Evolutionary conservation across 208 protist genomes (phyloP), one percentile per base, ranked within the genome.

Genomic region (Trypanosoma brucei): DNA sequence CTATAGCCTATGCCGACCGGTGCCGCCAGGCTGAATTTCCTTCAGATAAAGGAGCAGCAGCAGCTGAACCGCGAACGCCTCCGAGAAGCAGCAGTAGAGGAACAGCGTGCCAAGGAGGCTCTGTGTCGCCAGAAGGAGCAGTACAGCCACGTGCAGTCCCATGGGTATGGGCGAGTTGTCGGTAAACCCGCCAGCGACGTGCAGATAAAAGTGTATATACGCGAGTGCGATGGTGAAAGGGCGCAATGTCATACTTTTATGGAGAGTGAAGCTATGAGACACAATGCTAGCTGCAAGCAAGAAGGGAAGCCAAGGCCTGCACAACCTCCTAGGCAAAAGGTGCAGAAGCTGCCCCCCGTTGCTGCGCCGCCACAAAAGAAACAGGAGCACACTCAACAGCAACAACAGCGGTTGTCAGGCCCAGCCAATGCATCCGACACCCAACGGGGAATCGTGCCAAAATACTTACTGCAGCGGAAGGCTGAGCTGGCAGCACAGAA

Each of bases 31-130:
- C 55, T 86, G 66, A 94, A 94, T 64, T 76, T 75, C 22, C 67
- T 84, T 51, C 85, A 92, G 51, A 88, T 94, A 46, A 78, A 82
- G 1, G 88, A 94, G 71, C 88, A 94, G 69, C 74, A 94, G 60
- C 78, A 85, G 63, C 78, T 94, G 22, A 94, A 94, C 50, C 68
- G 75, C 31, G 73, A 89, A 68, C 78, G 88, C 14, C 57, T 62
- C 11, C 49, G 59, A 14, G 77, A 91, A 65, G 75, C 84, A 30
- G 80, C 83, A 34, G 61, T 60, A 8, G 76, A 64, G 30, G 70
- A 75, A 33, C 49, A 68, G 55, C 76, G 78, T 8, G 50, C 72
- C 50, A 58, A 56, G 9, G 56, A 77, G 52, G 46, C 72, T 1
- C 5, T 88, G 3, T 54, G 71, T 3, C 68, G 77, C 13, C 74